Evolutionary conservation across 2,329 filamentous ascomycete genomes (phyloP), one percentile per base, ranked within the genome.

Genomic region (Didymella segeticola): DNA sequence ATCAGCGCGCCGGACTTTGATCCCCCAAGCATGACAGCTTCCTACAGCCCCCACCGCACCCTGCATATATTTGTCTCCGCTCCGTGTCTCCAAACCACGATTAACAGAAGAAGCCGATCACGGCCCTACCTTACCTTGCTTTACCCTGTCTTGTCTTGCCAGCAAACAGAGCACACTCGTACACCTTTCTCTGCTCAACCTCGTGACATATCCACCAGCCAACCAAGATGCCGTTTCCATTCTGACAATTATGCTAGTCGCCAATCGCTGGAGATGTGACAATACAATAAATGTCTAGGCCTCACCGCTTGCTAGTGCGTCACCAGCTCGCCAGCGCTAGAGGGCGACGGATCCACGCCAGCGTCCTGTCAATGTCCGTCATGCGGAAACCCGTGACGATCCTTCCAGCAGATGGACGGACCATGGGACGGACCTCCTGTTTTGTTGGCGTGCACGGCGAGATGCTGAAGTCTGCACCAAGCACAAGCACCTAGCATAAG

Each of bases 281-380:
- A n/a, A n/a, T n/a, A n/a, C n/a, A n/a, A n/a, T n/a, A n/a, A 29
- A 22, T 34, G 42, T 25, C 39, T 30, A 52, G 39, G 41, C 41
- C 29, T 52, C 48, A 52, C 48, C 48, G 48, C 48, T 34, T 46
- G 29, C 48, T 52, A 52, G 48, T 45, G 48, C 34, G 34, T 43
- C 48, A 29, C 17, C 20, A n/a, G 15, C 34, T 52, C 42, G 17
- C 39, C 31, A 27, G 46, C 48, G 42, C 48, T 52, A 52, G 8
- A 15, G 17, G 10, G 41, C n/a, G n/a, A 23, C 12, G 31, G 47
- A 43, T 33, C 27, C 38, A 45, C 50, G 39, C 51, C 34, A 39
- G 34, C 39, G 33, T 45, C 15, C 51, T 54, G 46, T 54, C 51
- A 53, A 37, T 41, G 51, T 49, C 51, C 51, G 51, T 47, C 34